These are phyloP conservation scores for Microsporum canis DNA, from an alignment of 2,329 filamentous ascomycete genomes.

Conservation along the genomic window DNA sequence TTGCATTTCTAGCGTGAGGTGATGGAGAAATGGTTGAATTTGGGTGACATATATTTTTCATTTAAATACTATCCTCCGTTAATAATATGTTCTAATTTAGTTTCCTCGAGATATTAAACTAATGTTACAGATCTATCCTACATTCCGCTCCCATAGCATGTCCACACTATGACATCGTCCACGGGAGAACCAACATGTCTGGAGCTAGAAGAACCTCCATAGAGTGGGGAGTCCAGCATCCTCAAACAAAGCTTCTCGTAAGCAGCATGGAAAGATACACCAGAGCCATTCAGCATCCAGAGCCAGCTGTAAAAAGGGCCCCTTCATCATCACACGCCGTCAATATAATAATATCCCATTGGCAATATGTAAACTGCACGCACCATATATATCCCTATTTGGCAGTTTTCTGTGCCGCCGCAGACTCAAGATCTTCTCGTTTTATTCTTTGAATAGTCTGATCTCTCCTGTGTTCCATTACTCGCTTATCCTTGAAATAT, in stretches of 20 bases:
- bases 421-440: slow-evolving; percentile 45
- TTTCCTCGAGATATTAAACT: not conserved
- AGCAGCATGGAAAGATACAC: not conserved
- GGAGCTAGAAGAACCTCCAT: not conserved
- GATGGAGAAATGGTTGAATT: not conserved
- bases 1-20: not conserved
- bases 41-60: not conserved
- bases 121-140: not conserved
- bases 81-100: not conserved
- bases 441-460: slow-evolving; percentile 64
- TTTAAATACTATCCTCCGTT: not conserved
- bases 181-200: not conserved
- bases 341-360: not conserved
- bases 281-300: not conserved
- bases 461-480: slow-evolving; percentile 82
- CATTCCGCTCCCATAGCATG: not conserved
- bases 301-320: not conserved
- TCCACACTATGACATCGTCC: not conserved
- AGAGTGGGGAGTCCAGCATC: not conserved
- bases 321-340: too few relatives aligned
- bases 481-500: slow-evolving; percentile 94
- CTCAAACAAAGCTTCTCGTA: not conserved
- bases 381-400: not conserved
- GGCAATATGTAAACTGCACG: not conserved
- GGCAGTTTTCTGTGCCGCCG: not conserved